Base-by-base conservation (phyloP, 1,139 yeast species). In the Lodderomyces elongisporus region DNA sequence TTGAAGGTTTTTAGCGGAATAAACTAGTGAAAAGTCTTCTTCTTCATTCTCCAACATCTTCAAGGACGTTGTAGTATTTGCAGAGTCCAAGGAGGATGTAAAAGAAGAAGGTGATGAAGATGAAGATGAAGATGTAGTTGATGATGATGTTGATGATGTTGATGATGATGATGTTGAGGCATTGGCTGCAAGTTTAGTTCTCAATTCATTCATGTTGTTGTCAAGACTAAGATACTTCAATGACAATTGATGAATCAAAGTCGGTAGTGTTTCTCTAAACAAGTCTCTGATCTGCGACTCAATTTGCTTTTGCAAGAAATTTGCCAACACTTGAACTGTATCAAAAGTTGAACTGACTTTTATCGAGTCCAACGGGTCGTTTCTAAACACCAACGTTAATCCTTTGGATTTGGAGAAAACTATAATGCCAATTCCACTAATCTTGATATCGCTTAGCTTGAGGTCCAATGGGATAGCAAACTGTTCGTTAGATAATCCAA, bases 321-420 rank as follows among this genome's bases (percentile, higher is more conserved):
- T 73, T 13, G 94, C 93, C 49, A 87, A 76, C 1, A 87, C 89
- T 36, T 84, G 85, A 27, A 87, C 83, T 27, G 82, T 77, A 56
- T 87, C 95, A 58, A 87, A 85, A 10, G 95, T 82, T 6, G 94
- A 83, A 38, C 80, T 77, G 7, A 87, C 95, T 43, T 79, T 79
- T 41, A 87, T 85, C 18, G 81, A 75, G 45, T 85, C 94, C 39
- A 87, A 66, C 0, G 95, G 95, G 56, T 87, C 96, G 56, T 87
- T 87, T 45, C 91, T 71, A 58, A 87, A 87, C 22, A 87, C 96
- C 28, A 87, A 62, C 0, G 95, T 87, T 34, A 87, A 68, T 0
- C 96, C 95, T 51, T 85, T 85, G 4, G 85, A 71, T 48, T 82
- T 81, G 23, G 85, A 77, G 52, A 84, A 87, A 2, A 87, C 95